Evolutionary conservation across 768 basidiomycete genomes (phyloP).

Genomic region (Udeniomyces megalosporus): DNA sequence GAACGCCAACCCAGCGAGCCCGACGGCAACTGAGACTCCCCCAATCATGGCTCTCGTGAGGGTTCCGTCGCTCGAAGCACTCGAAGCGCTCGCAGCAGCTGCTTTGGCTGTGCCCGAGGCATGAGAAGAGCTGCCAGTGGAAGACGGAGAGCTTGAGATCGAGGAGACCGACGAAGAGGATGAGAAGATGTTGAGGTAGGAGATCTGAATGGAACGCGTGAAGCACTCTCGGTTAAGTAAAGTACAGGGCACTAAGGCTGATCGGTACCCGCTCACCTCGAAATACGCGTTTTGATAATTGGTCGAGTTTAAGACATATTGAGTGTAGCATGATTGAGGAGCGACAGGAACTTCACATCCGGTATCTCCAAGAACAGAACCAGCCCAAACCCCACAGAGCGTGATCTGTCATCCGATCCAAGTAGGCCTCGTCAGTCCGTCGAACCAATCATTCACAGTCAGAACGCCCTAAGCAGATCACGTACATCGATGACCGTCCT

Average conservation of each 20-base stretch:
- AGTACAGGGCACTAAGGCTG: neutral
- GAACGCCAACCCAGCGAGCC: no score
- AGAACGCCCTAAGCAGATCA: no score
- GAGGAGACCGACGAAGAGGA: neutral
- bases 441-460: no score
- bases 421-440: no score
- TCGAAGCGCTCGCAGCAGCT: no score
- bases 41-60: no score
- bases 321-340: slow-evolving; percentile 42
- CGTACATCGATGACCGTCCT: no score
- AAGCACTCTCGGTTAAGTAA: neutral
- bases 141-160: neutral
- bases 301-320: slow-evolving; percentile 41
- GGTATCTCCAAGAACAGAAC: slow-evolving; percentile 33
- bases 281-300: slow-evolving; percentile 46
- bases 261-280: no score
- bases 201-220: neutral
- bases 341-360: slow-evolving; percentile 22
- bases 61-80: no score
- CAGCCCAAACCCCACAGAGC: slow-evolving; percentile 43
- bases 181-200: neutral
- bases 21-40: no score
- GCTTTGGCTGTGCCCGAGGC: no score
- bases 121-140: no score
- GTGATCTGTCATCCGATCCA: slow-evolving; percentile 39